Percentiles rank a stretch among this genome's conserved stretches.
Evolutionary conservation across 192 early-diverging fungal genomes (phyloP).

Genomic region (Irineochytrium annulatum): DNA sequence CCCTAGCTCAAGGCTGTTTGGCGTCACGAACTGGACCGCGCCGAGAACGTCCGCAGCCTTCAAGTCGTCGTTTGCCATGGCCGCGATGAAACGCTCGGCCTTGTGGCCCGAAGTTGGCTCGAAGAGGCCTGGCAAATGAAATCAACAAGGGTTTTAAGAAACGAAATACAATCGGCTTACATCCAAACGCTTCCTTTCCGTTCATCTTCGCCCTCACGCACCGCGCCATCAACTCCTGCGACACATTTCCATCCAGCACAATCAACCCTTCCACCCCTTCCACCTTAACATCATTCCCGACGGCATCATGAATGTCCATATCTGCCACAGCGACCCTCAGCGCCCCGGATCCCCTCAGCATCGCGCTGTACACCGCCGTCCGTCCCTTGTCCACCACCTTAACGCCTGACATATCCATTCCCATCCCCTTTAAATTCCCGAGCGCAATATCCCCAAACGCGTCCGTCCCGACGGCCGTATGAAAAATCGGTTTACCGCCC

Average conservation of each 20-base stretch:
- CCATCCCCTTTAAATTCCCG: slow-evolving; percentile 45
- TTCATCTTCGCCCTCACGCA: slow-evolving; percentile 39
- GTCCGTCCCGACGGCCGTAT: slow-evolving; percentile 73
- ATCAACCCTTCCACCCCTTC: slow-evolving; percentile 42
- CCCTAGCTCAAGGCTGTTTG: slow-evolving; percentile 68
- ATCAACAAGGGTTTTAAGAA: background rate
- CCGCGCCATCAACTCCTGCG: slow-evolving; percentile 11
- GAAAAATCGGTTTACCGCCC: slow-evolving; percentile 58
- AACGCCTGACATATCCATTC: slow-evolving; percentile 38
- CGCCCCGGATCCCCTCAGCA: slow-evolving; percentile 68
- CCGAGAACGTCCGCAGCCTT: background rate
- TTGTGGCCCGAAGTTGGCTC: slow-evolving; percentile 93
- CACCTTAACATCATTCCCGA: slow-evolving; percentile 34
- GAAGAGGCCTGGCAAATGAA: slow-evolving; percentile 50
- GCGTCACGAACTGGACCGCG: slow-evolving; percentile 58
- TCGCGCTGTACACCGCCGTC: slow-evolving; percentile 80
- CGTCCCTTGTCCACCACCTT: slow-evolving; percentile 14
- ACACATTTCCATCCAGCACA: slow-evolving; percentile 16
- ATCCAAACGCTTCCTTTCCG: background rate
- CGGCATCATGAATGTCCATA: slow-evolving; percentile 74
- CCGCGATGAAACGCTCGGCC: slow-evolving; percentile 45
- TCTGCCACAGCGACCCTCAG: slow-evolving; percentile 84
- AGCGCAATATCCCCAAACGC: slow-evolving; percentile 52
- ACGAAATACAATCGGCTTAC: background rate
- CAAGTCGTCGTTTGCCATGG: slow-evolving; percentile 2